These are phyloP conservation scores for Kurtzmaniella quercitrusa DNA, from an alignment of 1,139 yeast species.

Conservation along the genomic window DNA sequence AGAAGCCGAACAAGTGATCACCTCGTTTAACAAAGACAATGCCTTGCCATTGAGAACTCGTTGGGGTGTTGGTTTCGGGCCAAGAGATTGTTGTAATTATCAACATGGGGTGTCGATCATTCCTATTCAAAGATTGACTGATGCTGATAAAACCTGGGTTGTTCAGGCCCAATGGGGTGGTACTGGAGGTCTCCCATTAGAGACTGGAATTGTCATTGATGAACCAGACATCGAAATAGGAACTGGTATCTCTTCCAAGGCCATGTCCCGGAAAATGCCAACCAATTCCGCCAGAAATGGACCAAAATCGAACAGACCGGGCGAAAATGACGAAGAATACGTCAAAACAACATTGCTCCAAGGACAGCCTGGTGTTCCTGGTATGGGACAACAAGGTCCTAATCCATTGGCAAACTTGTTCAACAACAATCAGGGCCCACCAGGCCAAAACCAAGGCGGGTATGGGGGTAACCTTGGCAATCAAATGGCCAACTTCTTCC, in stretches of 20 bases:
- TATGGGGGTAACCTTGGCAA: slow-evolving; percentile 25
- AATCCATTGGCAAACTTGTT: slow-evolving; percentile 55
- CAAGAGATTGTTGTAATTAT: slow-evolving; percentile 96
- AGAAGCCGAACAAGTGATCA: slow-evolving; percentile 80
- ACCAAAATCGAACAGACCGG: slow-evolving; percentile 73
- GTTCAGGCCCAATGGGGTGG: slow-evolving; percentile 96
- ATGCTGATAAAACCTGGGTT: slow-evolving; percentile 89
- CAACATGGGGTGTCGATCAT: slow-evolving; percentile 85
- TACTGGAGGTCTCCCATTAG: slow-evolving; percentile 85
- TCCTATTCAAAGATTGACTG: slow-evolving; percentile 84
- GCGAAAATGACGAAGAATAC: slow-evolving; percentile 49
- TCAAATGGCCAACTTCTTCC: slow-evolving; percentile 37
- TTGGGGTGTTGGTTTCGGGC: slow-evolving; percentile 99
- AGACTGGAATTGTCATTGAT: slow-evolving; percentile 79
- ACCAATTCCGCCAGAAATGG: slow-evolving; percentile 84
- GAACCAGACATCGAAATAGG: slow-evolving; percentile 98
- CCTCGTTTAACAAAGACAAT: slow-evolving; percentile 49
- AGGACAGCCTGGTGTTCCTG: slow-evolving; percentile 31
- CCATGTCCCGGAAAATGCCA: slow-evolving; percentile 85
- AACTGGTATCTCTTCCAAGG: slow-evolving; percentile 88
- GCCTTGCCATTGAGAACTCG: slow-evolving; percentile 69
- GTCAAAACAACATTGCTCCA: slow-evolving; percentile 35
- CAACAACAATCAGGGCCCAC: slow-evolving; percentile 13
- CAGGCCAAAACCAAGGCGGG: slow-evolving; percentile 10
- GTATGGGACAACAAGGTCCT: slow-evolving; percentile 33